Base-by-base conservation (phyloP, 1,139 yeast species). In the Debaryomyces udenii region DNA sequence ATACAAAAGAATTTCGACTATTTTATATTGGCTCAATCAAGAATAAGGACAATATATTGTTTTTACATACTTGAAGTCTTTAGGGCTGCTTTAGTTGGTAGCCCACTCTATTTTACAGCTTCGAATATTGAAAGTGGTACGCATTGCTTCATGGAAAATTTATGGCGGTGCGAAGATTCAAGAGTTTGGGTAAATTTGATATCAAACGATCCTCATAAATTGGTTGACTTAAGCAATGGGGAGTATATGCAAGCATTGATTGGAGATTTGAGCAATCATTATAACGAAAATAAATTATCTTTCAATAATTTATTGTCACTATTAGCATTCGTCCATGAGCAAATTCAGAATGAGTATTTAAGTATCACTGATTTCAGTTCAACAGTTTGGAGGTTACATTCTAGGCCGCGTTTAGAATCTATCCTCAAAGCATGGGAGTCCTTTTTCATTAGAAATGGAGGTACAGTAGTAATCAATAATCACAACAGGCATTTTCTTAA, bases 31-130 rank as follows among this genome's bases (percentile, higher is more conserved):
- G 86, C 90, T 0, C 97, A 91, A 64, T 81, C 93, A 30, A 75
- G 96, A 52, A 87, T 90, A 41, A 76, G 97, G 55, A 88, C 96
- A 0, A 78, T 91, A 54, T 94, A 87, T 53, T 84, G 85, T 3
- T 80, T 90, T 39, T 82, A 88, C 52, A 73, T 86, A 55, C 71
- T 90, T 14, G 83, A 89, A 41, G 83, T 85, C 27, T 65, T 88
- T 47, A 76, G 88, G 56, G 80, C 90, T 0, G 76, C 87, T 2
- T 70, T 85, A 46, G 78, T 81, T 48, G 91, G 85, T n/a, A 66
- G 80, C 10, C 78, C 78, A 9, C 76, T 66, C 4, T 83, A 53
- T 64, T 80, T 48, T 57, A 81, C 49, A 75, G 76, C 81, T n/a
- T 69, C 75, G 23, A 83, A 83, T 46, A 67, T 87, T 43, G 73